Conservation (phyloP, 140 eudicot genomes). For the Senecio squalidus region DNA sequence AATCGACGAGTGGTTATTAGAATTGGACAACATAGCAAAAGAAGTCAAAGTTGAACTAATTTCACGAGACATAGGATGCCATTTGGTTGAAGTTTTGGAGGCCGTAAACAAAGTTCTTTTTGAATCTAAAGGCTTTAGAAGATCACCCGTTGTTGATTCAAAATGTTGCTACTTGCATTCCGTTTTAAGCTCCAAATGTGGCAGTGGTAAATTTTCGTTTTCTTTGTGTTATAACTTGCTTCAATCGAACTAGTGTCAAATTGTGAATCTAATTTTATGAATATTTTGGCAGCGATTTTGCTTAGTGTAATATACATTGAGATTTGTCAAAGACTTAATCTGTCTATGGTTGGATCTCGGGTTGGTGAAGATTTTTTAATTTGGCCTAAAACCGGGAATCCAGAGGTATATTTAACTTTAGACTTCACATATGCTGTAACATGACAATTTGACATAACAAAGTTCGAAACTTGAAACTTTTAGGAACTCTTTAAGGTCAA, state of each 20-base stretch:
- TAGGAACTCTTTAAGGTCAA: conserved; percentile 84
- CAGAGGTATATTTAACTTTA: conserved; percentile 48
- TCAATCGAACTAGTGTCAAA: not conserved
- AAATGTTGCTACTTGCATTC: conserved; percentile 79
- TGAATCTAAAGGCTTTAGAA: conserved; percentile 60
- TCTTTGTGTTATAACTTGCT: conserved; percentile 2
- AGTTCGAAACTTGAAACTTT: not conserved
- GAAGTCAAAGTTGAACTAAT: conserved; percentile 61
- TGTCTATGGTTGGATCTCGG: conserved; percentile 81
- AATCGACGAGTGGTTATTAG: conserved; percentile 61
- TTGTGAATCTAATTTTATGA: conserved; percentile 16
- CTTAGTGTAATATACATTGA: conserved; percentile 83
- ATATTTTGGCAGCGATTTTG: conserved; percentile 62
- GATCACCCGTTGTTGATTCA: conserved; percentile 72
- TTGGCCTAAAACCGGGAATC: conserved; percentile 81
- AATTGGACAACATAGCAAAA: conserved; percentile 66
- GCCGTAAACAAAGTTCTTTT: conserved; percentile 84
- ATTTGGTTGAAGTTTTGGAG: conserved; percentile 71
- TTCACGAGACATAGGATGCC: conserved; percentile 80
- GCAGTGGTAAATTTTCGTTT: conserved; percentile 55
- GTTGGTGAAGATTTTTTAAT: conserved; percentile 86
- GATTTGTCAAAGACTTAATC: conserved; percentile 78
- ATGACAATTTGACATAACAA: not conserved
- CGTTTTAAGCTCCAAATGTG: conserved; percentile 59
- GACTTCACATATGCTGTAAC: not conserved